phyloP scores from a whole-genome alignment of 169 alveolate genomes.

The Cyclospora cayetanensis region DNA sequence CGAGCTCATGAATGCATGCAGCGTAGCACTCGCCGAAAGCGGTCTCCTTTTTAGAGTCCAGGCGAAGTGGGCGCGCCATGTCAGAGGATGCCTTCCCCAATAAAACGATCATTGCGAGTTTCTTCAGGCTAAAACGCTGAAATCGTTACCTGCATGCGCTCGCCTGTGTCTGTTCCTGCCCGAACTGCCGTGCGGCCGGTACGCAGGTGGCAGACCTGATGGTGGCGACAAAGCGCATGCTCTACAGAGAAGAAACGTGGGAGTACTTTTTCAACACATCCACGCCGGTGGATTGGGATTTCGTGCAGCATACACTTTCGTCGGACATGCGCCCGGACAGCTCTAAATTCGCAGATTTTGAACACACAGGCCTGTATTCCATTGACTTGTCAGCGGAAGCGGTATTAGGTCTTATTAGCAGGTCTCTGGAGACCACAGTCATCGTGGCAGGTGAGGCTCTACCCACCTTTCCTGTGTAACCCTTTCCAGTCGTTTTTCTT shows the following conservation, averaged over 20 bases:
- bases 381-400: constrained; percentile 12
- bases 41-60: too few relatives aligned
- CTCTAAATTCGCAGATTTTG: not conserved
- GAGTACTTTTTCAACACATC: not conserved
- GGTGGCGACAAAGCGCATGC: constrained; percentile 49
- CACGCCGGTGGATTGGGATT: constrained; percentile 46
- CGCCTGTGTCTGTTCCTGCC: too few relatives aligned
- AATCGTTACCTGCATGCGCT: too few relatives aligned
- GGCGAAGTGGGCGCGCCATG: too few relatives aligned
- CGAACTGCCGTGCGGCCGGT: too few relatives aligned
- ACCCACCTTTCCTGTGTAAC: too few relatives aligned
- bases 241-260: constrained; percentile 23
- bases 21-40: too few relatives aligned
- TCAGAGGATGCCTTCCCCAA: too few relatives aligned
- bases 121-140: too few relatives aligned
- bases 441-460: constrained; percentile 48
- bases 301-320: constrained; percentile 26
- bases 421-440: constrained; percentile 40
- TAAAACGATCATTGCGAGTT: too few relatives aligned
- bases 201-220: constrained; percentile 47
- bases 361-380: constrained; percentile 24
- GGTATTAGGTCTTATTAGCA: not conserved
- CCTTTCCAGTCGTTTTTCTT: too few relatives aligned
- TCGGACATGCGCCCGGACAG: constrained; percentile 33
- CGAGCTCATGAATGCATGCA: too few relatives aligned